phyloP scores from a whole-genome alignment of 2,329 filamentous ascomycete species.

The Dactylellina leptospora region DNA sequence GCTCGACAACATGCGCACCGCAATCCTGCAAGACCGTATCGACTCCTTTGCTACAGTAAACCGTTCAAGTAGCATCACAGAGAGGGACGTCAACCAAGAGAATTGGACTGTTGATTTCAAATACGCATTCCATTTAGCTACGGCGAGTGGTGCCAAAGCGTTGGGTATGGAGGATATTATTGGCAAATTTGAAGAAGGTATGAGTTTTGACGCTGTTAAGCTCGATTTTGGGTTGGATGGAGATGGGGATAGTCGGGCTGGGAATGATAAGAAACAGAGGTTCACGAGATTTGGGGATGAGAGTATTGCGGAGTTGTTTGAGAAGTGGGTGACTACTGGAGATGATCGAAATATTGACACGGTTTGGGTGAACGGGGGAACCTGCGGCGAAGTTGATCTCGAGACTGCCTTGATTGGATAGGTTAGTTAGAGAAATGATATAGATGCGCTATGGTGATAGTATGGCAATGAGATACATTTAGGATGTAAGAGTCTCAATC shows the following conservation, averaged over 20 bases:
- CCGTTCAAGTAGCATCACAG: neutral
- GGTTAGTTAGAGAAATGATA: neutral
- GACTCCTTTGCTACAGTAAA: constrained; percentile 49
- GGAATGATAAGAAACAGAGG: constrained; percentile 19
- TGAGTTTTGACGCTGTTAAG: constrained; percentile 39
- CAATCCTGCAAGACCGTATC: constrained; percentile 56
- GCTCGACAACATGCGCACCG: constrained; percentile 54
- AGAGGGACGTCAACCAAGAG: neutral
- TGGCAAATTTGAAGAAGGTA: constrained; percentile 55
- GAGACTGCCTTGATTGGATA: neutral
- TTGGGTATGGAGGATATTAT: constrained; percentile 54
- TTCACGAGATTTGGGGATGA: constrained; percentile 44
- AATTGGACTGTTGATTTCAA: constrained; percentile 55
- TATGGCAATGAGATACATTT: neutral
- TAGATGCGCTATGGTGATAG: no score
- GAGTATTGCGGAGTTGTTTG: constrained; percentile 49
- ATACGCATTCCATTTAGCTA: constrained; percentile 55
- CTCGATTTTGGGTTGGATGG: constrained; percentile 5
- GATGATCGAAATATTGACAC: constrained; percentile 52
- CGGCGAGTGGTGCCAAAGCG: constrained; percentile 54
- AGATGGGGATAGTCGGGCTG: constrained; percentile 25
- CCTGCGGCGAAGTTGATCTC: neutral
- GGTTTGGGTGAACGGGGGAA: constrained; percentile 55
- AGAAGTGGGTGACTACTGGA: constrained; percentile 52
- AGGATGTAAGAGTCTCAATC: constrained; percentile 20